Evolutionary conservation across 306 rosid genomes (phyloP).

Genomic region (Prunus fruticosa): DNA sequence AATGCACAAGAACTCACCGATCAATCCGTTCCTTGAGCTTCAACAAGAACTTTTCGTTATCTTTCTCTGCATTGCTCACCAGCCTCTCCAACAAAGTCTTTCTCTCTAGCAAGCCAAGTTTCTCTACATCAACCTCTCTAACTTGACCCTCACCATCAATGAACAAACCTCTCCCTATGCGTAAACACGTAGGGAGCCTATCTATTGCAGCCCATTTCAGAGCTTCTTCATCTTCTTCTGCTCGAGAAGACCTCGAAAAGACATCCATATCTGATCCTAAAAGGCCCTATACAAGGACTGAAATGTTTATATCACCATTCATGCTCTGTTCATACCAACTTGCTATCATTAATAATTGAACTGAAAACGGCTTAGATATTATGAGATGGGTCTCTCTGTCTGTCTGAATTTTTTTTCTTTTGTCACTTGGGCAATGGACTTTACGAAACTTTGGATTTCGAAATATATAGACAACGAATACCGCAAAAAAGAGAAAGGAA

Average conservation of each 20-base stretch:
- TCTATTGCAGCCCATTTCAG: conserved; percentile 84
- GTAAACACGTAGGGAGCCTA: conserved; percentile 68
- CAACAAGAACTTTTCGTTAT: conserved; percentile 74
- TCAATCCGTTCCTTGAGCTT: conserved; percentile 70
- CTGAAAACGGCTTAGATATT: not conserved
- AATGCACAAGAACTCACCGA: conserved; percentile 34
- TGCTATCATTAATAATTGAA: not conserved
- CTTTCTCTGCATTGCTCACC: conserved; percentile 62
- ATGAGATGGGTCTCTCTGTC: not conserved
- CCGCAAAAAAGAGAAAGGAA: no score
- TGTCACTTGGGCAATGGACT: not conserved
- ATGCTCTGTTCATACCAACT: not conserved
- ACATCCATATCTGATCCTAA: conserved; percentile 33
- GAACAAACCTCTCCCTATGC: conserved; percentile 51
- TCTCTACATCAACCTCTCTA: conserved; percentile 50
- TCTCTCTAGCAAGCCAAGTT: conserved; percentile 65
- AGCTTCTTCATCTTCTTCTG: conserved; percentile 69
- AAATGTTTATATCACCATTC: not conserved
- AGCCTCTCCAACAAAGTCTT: conserved; percentile 69
- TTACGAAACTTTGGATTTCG: not conserved
- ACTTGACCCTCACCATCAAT: conserved; percentile 44
- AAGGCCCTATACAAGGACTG: not conserved
- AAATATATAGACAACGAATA: not conserved
- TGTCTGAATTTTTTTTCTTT: not conserved
- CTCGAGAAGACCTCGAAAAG: conserved; percentile 54